Evolutionary conservation across 1,139 yeast genomes (phyloP), one percentile per base, ranked within the genome.

Genomic region (Zygoascus hellenicus): DNA sequence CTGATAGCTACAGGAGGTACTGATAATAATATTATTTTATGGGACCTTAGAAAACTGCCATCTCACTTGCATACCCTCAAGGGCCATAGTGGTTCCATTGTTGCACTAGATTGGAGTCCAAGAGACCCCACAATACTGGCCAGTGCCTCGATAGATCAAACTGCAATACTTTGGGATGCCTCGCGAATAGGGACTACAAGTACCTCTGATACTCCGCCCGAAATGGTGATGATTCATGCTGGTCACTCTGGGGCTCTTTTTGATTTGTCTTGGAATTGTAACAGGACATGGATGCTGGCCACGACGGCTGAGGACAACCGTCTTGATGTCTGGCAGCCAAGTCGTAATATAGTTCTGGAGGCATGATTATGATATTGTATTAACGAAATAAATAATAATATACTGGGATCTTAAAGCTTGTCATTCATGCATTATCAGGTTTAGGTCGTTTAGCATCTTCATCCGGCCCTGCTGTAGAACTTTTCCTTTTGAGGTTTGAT

Each of bases 171-270:
- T 2, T 85, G 88, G 81, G 90, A 88, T 59, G 64, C 80, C 2
- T 59, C 76, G 1, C 61, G 63, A 30, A 60, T 64, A 6, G 69
- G 67, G 2, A 62, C 26, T 1, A 58, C 50, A 48, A 54, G 55
- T 1, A 66, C 63, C 48, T 56, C 56, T 43, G 55, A 56, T 33
- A 62, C 59, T 5, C 65, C 67, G 1, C 64, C 70, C 2, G 74
- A 69, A 30, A 61, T 79, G 41, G 50, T 81, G 15, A 89, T 92
- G 60, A 74, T 75, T 16, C 99, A 92, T 64, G 85, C 83, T 7
- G 98, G 98, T 0, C 99, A 92, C 63, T 78, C 87, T 75, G 71
- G 85, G 35, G 89, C 94, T 5, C 87, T 94, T 3, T 85, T 85
- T 56, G 98, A 92, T 59, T 70, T 90, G 39, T 77, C 82, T 38